Percentiles rank a stretch among this genome's conserved stretches.
phyloP scores from a whole-genome alignment of 2,329 filamentous ascomycete genomes.

The Coleophoma cylindrospora region DNA sequence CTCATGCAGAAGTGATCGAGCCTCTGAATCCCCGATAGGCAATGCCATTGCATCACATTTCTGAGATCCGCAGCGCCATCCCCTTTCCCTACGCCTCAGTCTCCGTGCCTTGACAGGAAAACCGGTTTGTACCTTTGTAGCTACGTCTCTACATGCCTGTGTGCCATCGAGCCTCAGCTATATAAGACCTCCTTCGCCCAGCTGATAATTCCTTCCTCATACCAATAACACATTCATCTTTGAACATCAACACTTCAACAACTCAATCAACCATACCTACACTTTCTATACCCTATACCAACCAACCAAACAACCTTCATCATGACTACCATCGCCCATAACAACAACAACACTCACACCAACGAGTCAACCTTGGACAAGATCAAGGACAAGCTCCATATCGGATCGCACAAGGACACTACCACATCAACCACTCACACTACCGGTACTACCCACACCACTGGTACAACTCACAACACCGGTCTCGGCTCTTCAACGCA shows the following conservation, averaged over 20 bases:
- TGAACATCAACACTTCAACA: background rate
- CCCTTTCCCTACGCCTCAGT: no score
- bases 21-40: no score
- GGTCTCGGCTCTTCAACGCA: background rate
- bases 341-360: slow-evolving; percentile 25
- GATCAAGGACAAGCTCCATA: slow-evolving; percentile 27
- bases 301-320: slow-evolving; percentile 30
- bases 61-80: no score
- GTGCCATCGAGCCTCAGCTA: background rate
- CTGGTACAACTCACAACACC: slow-evolving; percentile 6
- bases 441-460: slow-evolving; percentile 4
- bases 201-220: background rate
- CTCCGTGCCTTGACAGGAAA: no score
- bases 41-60: no score
- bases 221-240: background rate
- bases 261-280: background rate
- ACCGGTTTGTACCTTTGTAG: no score
- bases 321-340: slow-evolving; percentile 31
- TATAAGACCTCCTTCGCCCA: background rate
- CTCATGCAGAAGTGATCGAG: no score
- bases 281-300: background rate
- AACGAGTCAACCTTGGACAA: slow-evolving; percentile 4
- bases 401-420: slow-evolving; percentile 45
- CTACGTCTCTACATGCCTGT: no score
- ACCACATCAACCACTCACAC: slow-evolving; percentile 6